Conservation (phyloP, 768 basidiomycete genomes). For the Xerocomellus intermedius region DNA sequence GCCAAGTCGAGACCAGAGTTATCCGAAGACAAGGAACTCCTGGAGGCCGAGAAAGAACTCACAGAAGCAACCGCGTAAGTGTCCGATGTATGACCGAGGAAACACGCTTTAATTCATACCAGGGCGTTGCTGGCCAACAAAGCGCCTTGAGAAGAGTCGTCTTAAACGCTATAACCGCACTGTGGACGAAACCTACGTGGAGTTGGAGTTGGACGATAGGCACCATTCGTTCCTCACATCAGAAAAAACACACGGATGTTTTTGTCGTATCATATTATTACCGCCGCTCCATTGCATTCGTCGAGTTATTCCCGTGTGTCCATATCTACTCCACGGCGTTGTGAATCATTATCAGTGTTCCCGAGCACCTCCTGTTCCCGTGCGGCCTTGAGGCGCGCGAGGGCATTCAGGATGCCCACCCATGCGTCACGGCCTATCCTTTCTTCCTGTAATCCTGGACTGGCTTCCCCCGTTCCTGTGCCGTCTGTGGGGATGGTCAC, state of each 20-base stretch:
- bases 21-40: conserved; percentile 39
- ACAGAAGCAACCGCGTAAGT: conserved; percentile 49
- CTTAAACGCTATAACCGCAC: conserved; percentile 18
- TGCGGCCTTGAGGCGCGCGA: conserved; percentile 58
- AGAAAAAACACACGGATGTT: conserved; percentile 21
- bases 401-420: conserved; percentile 68
- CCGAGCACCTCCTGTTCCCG: conserved; percentile 26
- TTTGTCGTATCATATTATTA: conserved; percentile 10
- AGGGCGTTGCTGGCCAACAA: conserved; percentile 12
- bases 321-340: conserved; percentile 16
- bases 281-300: conserved; percentile 3
- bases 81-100: conserved; percentile 4
- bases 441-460: conserved; percentile 74
- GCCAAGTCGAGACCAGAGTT: conserved; percentile 30
- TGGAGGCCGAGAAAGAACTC: conserved; percentile 58
- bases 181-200: conserved; percentile 6
- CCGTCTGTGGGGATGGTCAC: conserved; percentile 59
- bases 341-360: conserved; percentile 5
- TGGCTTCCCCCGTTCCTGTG: conserved; percentile 31
- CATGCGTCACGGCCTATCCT: conserved; percentile 75
- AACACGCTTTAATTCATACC: conserved; percentile 19
- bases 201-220: neutral
- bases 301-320: conserved; percentile 19
- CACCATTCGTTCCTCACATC: conserved; percentile 6
- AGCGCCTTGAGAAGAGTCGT: conserved; percentile 19